phyloP scores from a whole-genome alignment of 2,329 filamentous ascomycete species.

The Tolypocladium pustulatum region DNA sequence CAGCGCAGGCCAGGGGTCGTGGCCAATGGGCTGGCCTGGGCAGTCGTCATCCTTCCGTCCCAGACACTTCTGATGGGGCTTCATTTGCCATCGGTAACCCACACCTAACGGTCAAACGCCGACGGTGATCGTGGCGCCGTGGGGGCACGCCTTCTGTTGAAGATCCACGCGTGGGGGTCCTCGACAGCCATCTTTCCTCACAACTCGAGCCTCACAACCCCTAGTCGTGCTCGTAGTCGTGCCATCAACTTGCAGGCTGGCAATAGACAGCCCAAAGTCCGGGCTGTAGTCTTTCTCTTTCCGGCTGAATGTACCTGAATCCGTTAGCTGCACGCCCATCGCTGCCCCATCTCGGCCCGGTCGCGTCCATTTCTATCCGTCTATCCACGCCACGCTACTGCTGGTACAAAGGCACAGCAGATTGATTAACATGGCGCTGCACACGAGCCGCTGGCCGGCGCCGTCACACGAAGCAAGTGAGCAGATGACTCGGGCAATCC shows the following conservation, averaged over 20 bases:
- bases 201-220: not conserved
- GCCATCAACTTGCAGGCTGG: not conserved
- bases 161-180: not conserved
- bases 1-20: not conserved
- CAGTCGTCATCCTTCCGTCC: too few species aligned
- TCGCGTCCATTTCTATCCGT: not conserved
- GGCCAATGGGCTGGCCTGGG: not conserved
- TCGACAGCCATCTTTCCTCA: not conserved
- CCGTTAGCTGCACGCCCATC: not conserved
- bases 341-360: not conserved
- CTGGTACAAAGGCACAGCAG: not conserved
- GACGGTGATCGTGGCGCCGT: not conserved
- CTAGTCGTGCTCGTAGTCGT: not conserved
- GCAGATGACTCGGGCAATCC: not conserved
- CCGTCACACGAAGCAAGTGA: not conserved
- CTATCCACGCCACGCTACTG: not conserved
- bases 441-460: not conserved
- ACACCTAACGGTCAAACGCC: not conserved
- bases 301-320: not conserved
- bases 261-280: not conserved
- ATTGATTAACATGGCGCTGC: not conserved
- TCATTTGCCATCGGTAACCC: conserved; percentile 1
- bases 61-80: not conserved
- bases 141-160: not conserved
- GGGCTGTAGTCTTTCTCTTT: not conserved